Evolutionary conservation across 2,329 filamentous ascomycete species (phyloP).

Genomic region (Sporothrix variecibatus): DNA sequence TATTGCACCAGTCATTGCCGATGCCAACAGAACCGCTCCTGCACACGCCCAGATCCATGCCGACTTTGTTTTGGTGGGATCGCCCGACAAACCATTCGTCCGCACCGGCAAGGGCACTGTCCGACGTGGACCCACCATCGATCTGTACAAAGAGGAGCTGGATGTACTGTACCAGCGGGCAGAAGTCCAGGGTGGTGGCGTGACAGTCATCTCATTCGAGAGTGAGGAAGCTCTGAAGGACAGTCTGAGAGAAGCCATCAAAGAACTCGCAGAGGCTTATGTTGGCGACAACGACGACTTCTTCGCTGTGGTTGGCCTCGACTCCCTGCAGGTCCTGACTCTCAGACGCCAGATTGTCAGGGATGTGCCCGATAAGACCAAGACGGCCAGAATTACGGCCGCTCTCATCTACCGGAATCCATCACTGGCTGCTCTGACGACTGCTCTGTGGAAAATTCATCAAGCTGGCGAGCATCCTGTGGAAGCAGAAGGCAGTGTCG

Average conservation of each 20-base stretch:
- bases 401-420: slow-evolving; percentile 11
- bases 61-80: neutral
- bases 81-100: neutral
- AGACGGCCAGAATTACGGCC: neutral
- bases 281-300: slow-evolving; percentile 9
- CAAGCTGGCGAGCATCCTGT: neutral
- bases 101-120: slow-evolving; percentile 15
- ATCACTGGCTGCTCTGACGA: neutral
- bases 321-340: slow-evolving; percentile 4
- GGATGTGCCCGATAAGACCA: neutral
- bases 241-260: neutral
- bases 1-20: neutral
- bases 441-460: neutral
- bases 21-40: neutral
- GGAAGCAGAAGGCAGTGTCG: neutral
- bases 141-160: slow-evolving; percentile 2
- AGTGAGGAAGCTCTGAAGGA: neutral
- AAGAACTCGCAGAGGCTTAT: neutral
- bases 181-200: neutral
- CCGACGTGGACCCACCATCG: neutral
- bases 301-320: neutral
- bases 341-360: slow-evolving; percentile 1
- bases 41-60: slow-evolving; percentile 13
- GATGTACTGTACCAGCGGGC: slow-evolving; percentile 1
- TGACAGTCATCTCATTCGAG: neutral